Percentiles rank a stretch among this genome's conserved stretches.
These are phyloP conservation scores for Rutstroemia sp. DNA, from an alignment of 2,329 filamentous ascomycete genomes.

Conservation along the genomic window DNA sequence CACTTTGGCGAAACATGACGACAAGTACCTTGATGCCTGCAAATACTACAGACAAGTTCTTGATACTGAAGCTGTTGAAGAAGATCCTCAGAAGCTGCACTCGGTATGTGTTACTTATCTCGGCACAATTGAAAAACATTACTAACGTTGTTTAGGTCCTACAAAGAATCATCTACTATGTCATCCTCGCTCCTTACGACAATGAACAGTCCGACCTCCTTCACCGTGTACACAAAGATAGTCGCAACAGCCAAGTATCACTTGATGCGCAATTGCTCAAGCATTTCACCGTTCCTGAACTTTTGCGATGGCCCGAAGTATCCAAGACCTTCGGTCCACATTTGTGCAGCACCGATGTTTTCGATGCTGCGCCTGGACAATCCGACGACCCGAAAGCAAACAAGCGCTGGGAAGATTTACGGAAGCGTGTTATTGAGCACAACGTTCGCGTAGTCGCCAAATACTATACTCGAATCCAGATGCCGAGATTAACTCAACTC, in stretches of 20 bases:
- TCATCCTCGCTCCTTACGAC: slow-evolving; percentile 93
- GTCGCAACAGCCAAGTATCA: slow-evolving; percentile 69
- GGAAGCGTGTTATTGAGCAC: slow-evolving; percentile 98
- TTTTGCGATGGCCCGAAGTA: slow-evolving; percentile 98
- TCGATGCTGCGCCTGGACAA: slow-evolving; percentile 58
- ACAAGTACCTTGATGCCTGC: slow-evolving; percentile 95
- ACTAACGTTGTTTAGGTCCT: slow-evolving; percentile 54
- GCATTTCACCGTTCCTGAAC: slow-evolving; percentile 88
- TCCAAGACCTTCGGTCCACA: slow-evolving; percentile 83
- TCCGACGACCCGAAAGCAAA: slow-evolving; percentile 72
- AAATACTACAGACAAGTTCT: slow-evolving; percentile 97
- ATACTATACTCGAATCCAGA: slow-evolving; percentile 97
- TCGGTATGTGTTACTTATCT: slow-evolving; percentile 50
- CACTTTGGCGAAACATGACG: slow-evolving; percentile 87
- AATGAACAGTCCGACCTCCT: slow-evolving; percentile 98
- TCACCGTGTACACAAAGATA: slow-evolving; percentile 82
- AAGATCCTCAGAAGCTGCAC: slow-evolving; percentile 77
- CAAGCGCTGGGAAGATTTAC: slow-evolving; percentile 85
- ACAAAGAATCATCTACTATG: slow-evolving; percentile 94
- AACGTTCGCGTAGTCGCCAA: slow-evolving; percentile 96
- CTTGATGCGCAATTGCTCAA: slow-evolving; percentile 82
- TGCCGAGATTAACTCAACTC: slow-evolving; percentile 81
- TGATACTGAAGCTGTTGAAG: slow-evolving; percentile 91
- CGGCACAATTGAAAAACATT: neutral
- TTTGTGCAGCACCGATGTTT: slow-evolving; percentile 83